Evolutionary conservation across 306 rosid species (phyloP), one percentile per base, ranked within the genome.

Genomic region (Ormosia emarginata): DNA sequence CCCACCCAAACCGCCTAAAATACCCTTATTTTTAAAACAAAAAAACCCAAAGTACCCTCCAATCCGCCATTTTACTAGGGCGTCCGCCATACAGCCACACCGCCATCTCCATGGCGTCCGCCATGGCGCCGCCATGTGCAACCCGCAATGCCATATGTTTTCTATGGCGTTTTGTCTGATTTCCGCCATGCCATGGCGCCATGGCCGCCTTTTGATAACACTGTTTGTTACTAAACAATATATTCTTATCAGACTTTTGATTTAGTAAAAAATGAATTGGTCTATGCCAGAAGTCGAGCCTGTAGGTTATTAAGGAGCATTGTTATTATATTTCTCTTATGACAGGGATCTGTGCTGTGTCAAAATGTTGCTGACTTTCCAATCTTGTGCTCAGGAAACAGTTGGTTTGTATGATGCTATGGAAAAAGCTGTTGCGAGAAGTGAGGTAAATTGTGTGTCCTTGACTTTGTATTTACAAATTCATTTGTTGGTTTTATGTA

Each of bases 351-450:
- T 89, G 46, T 91, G 93, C 87, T 89, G 86, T 88, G 90, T 89
- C 81, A 84, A 85, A 86, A 82, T 84, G 89, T 92, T 82, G 88
- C 94, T 96, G 91, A 96, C 91, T 90, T 91, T 91, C 89, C 97
- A 90, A 87, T 96, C 89, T 91, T 90, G 92, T 94, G 92, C 88
- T 88, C 98, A 96, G 99, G 99, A 96, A 88, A 89, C 97, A 70
- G 93, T 85, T 89, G 98, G 87, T 78, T 87, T 96, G 85, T 86
- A 83, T 82, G 91, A 91, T 67, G 98, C 98, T 69, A 92, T 96
- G 98, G 92, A 92, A 81, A 89, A 84, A 61, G 98, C 98, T 55
- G 78, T 96, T 67, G 88, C 94, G 10, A 90, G 92, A 92, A 90
- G 92, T 86, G 99, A 96, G 99, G 99, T 96, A 88, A 89, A 58